phyloP scores from a whole-genome alignment of 2,329 filamentous ascomycete species.

The Cercospora zeina region DNA sequence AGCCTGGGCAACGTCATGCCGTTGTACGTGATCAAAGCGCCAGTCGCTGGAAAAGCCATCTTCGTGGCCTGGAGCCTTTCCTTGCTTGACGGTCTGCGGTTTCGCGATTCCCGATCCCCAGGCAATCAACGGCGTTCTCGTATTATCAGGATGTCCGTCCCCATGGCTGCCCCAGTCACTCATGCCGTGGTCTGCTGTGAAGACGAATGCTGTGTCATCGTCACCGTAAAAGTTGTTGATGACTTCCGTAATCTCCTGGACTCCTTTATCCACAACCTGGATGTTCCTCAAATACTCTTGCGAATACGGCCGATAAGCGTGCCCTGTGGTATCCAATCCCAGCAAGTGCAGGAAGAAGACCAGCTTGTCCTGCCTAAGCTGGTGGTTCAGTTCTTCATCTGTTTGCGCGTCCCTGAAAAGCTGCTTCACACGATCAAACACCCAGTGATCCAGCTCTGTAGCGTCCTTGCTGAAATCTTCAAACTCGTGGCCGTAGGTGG shows the following conservation, averaged over 20 bases:
- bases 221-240: slow-evolving; percentile 82
- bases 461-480: slow-evolving; percentile 90
- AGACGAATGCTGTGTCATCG: slow-evolving; percentile 87
- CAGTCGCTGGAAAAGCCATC: slow-evolving; percentile 85
- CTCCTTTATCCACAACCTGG: slow-evolving; percentile 86
- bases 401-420: slow-evolving; percentile 77
- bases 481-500: slow-evolving; percentile 76
- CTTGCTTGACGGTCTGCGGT: slow-evolving; percentile 60
- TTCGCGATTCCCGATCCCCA: slow-evolving; percentile 91
- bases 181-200: slow-evolving; percentile 98
- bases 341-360: slow-evolving; percentile 96
- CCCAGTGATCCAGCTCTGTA: slow-evolving; percentile 82
- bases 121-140: slow-evolving; percentile 83
- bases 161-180: slow-evolving; percentile 99
- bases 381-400: slow-evolving; percentile 71
- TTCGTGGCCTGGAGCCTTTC: slow-evolving; percentile 76
- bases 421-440: slow-evolving; percentile 89
- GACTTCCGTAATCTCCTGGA: slow-evolving; percentile 77
- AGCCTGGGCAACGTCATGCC: slow-evolving; percentile 90
- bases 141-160: slow-evolving; percentile 96
- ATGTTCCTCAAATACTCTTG: slow-evolving; percentile 94
- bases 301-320: slow-evolving; percentile 84
- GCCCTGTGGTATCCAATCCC: slow-evolving; percentile 87
- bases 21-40: slow-evolving; percentile 74
- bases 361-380: slow-evolving; percentile 76